phyloP scores from a whole-genome alignment of 2,329 filamentous ascomycete genomes.

The Microdochium nivale region DNA sequence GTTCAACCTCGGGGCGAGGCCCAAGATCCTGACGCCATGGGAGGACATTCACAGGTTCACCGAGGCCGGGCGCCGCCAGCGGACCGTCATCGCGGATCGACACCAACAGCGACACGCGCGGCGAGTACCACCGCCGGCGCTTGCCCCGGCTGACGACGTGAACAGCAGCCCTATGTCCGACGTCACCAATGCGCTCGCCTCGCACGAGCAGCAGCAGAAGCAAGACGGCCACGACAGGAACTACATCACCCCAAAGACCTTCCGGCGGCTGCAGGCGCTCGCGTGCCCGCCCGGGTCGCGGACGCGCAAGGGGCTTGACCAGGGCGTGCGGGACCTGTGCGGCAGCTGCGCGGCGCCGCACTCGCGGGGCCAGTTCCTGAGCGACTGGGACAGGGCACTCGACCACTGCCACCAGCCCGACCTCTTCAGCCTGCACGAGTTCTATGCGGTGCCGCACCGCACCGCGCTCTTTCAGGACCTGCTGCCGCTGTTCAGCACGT shows the following conservation, averaged over 20 bases:
- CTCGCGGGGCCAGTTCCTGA: constrained; percentile 57
- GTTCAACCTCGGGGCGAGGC: constrained; percentile 72
- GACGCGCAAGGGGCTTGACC: constrained; percentile 48
- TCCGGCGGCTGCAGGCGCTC: constrained; percentile 24
- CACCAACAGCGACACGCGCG: constrained; percentile 16
- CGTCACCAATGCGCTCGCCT: neutral
- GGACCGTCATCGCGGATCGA: constrained; percentile 43
- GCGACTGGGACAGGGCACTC: constrained; percentile 55
- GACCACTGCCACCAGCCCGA: constrained; percentile 73
- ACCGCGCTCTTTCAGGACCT: constrained; percentile 55
- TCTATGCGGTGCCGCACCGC: constrained; percentile 58
- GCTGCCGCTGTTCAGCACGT: constrained; percentile 67
- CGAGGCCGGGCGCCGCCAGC: constrained; percentile 19
- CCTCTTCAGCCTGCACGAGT: constrained; percentile 62
- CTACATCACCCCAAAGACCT: constrained; percentile 14
- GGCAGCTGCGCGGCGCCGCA: constrained; percentile 53
- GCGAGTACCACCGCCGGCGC: neutral
- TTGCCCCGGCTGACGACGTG: constrained; percentile 1
- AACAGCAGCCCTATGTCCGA: neutral
- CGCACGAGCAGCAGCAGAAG: neutral
- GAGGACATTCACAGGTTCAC: constrained; percentile 40
- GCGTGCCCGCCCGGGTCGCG: constrained; percentile 56
- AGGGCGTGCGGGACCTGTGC: constrained; percentile 59
- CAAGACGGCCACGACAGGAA: constrained; percentile 2
- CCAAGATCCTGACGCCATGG: constrained; percentile 62